Percentiles rank a stretch among this genome's conserved stretches.
Conservation (phyloP, 2,329 filamentous ascomycete species). For the Blastomyces parvus region DNA sequence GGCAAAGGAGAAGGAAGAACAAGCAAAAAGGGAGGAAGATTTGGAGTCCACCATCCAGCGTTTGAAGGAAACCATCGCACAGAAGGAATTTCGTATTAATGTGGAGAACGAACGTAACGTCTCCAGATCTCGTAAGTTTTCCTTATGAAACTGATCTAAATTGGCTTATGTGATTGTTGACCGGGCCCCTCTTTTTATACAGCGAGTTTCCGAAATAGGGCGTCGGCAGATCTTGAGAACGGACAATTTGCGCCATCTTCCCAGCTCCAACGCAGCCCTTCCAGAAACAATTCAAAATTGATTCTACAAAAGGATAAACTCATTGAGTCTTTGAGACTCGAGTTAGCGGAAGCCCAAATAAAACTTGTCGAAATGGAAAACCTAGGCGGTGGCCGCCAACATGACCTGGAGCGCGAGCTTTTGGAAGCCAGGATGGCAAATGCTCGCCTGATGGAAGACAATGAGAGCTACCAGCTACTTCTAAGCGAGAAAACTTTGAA, state of each 20-base stretch:
- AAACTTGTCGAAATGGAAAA: slow-evolving; percentile 93
- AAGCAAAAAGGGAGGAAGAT: slow-evolving; percentile 74
- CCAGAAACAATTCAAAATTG: slow-evolving; percentile 78
- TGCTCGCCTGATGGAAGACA: slow-evolving; percentile 93
- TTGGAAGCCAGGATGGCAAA: slow-evolving; percentile 94
- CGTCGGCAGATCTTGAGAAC: slow-evolving; percentile 55
- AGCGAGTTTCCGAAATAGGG: slow-evolving; percentile 44
- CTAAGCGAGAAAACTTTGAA: slow-evolving; percentile 92
- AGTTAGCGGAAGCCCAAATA: slow-evolving; percentile 90
- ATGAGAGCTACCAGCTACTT: slow-evolving; percentile 93
- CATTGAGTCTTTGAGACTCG: slow-evolving; percentile 82
- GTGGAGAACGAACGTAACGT: slow-evolving; percentile 43
- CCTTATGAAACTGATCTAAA: not conserved
- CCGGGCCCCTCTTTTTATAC: slow-evolving; percentile 1
- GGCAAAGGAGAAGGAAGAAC: slow-evolving; percentile 85
- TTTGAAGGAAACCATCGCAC: slow-evolving; percentile 78
- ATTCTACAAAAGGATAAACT: slow-evolving; percentile 93
- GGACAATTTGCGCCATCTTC: slow-evolving; percentile 79
- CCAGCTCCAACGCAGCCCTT: slow-evolving; percentile 77
- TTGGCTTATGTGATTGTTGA: not conserved
- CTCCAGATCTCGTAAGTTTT: slow-evolving; percentile 43
- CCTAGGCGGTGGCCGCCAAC: slow-evolving; percentile 73
- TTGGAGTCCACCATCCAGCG: slow-evolving; percentile 84
- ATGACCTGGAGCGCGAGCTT: slow-evolving; percentile 81
- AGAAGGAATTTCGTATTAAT: slow-evolving; percentile 52